Percentiles rank a stretch among this genome's conserved stretches.
These are phyloP conservation scores for Fusarium beomiforme DNA, from an alignment of 2,329 filamentous ascomycete species.

Conservation along the genomic window DNA sequence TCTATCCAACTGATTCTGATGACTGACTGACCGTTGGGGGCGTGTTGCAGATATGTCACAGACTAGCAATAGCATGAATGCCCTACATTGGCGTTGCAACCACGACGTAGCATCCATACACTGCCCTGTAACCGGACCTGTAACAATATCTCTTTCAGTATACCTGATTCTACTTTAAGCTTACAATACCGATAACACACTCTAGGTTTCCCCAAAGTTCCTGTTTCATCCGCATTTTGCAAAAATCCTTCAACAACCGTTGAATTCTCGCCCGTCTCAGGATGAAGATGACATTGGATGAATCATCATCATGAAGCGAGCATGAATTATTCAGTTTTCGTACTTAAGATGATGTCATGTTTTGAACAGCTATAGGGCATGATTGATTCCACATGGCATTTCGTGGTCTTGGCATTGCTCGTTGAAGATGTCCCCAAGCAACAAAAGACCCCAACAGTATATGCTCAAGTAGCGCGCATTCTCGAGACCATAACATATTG, in stretches of 20 bases:
- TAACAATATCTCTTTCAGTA: slow-evolving; percentile 4
- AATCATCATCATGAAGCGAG: slow-evolving; percentile 4
- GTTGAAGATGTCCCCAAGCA: neutral
- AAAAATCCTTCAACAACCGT: neutral
- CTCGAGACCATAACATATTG: neutral
- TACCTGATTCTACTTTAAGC: neutral
- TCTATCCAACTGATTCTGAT: neutral
- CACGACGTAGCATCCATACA: slow-evolving; percentile 7
- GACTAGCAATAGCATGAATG: slow-evolving; percentile 14
- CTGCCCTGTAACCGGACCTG: slow-evolving; percentile 33
- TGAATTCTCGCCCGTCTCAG: slow-evolving; percentile 16
- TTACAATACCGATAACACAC: slow-evolving; percentile 6
- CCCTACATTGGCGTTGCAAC: slow-evolving; percentile 16
- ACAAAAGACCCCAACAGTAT: neutral
- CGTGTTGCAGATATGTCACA: slow-evolving; percentile 30
- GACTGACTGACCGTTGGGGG: neutral
- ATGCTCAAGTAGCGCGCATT: neutral
- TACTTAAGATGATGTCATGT: neutral
- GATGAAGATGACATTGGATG: slow-evolving; percentile 12
- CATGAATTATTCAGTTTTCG: neutral
- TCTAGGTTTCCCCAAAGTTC: slow-evolving; percentile 7
- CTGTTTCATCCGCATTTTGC: slow-evolving; percentile 7
- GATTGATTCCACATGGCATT: neutral
- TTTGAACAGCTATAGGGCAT: neutral
- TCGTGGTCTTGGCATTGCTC: neutral